Evolutionary conservation across 176 grass and related monocot species (phyloP), one percentile per base, ranked within the genome.

Genomic region (Eremochloa ophiuroides): DNA sequence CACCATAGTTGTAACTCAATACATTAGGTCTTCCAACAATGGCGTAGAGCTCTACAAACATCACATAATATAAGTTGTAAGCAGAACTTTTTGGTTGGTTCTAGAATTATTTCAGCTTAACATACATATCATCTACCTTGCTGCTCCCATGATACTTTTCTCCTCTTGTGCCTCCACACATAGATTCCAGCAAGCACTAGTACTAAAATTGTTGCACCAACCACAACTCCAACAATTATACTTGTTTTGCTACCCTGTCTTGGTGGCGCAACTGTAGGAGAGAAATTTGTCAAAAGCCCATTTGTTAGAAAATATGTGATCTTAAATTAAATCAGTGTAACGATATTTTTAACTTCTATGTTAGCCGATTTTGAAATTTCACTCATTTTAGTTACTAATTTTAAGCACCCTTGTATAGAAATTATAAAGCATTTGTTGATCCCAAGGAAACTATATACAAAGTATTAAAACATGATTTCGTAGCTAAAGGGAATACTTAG

Each of bases 21-120:
- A 91, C 60, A 68, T 91, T 84, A 43, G 84, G 86, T 66, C 60
- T 86, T 35, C 80, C 87, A 55, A 83, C 69, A 55, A 91, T 85
- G 6, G 1, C 27, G 43, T 86, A 78, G 1, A 91, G 65, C 26
- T 87, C 91, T 97, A 82, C 35, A 75, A 29, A 16, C 1, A 8
- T 13, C 6, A 34, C 8, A 75, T 35, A 10, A 55, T 73, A 7
- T 31, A 63, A 80, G 26, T 51, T 76, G 3, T 34, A 34, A 51
- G 27, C 0, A n/a, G 41, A 65, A 9, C 46, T 68, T n/a, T n/a
- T 80, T 6, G 8, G 13, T 50, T 26, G 4, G 10, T 14, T 50
- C 5, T 17, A 69, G 15, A 7, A 37, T 12, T 20, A 16, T 4
- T 9, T 71, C 16, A 33, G 23, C 22, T 7, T 38, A 56, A 29